Evolutionary conservation across 768 basidiomycete genomes (phyloP).

Genomic region (Mycena polygramma): DNA sequence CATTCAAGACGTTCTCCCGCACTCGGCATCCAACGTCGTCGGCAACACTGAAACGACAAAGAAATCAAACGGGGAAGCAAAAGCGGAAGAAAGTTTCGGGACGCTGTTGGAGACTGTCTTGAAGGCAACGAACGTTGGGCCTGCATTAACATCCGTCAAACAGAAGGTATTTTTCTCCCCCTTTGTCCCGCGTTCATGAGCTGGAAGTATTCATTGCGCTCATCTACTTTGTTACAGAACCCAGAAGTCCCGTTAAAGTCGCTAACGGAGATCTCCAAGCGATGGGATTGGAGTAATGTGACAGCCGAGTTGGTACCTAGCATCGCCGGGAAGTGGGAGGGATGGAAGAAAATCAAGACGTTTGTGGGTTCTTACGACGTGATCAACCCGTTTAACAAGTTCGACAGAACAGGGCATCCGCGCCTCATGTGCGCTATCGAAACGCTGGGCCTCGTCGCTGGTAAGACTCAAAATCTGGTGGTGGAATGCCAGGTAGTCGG

Average conservation of each 20-base stretch:
- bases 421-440: constrained; percentile 81
- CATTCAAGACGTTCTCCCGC: constrained; percentile 26
- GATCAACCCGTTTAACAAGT: constrained; percentile 15
- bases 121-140: constrained; percentile 58
- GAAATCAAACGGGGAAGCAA: neutral
- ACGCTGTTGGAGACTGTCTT: constrained; percentile 20
- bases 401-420: constrained; percentile 73
- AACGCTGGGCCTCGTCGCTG: constrained; percentile 68
- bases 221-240: constrained; percentile 55
- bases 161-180: constrained; percentile 14
- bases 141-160: constrained; percentile 59
- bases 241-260: constrained; percentile 71
- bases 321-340: constrained; percentile 88
- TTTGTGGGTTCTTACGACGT: constrained; percentile 39
- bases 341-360: constrained; percentile 72
- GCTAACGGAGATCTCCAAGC: constrained; percentile 72
- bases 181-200: neutral
- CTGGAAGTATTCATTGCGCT: too few relatives aligned
- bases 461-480: constrained; percentile 63
- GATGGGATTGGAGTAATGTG: constrained; percentile 88
- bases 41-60: constrained; percentile 4
- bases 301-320: constrained; percentile 82
- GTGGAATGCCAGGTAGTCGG: constrained; percentile 89
- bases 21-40: constrained; percentile 10
- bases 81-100: constrained; percentile 18